Conservation (phyloP, 176 grass and related monocot genomes). For the Neostapfia colusana region DNA sequence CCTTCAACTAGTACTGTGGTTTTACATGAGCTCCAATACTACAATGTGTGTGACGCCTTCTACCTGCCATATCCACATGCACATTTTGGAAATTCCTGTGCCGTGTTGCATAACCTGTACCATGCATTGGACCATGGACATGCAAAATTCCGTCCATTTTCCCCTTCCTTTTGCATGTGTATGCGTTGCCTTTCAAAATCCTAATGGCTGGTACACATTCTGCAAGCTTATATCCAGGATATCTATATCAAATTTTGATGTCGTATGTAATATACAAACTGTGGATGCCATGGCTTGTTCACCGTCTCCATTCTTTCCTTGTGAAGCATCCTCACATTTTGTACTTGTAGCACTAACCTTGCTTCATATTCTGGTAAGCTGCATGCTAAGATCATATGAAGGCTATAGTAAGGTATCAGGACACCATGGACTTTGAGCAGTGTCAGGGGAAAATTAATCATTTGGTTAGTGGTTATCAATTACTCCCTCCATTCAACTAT, state of each 20-base stretch:
- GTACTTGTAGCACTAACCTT: background rate
- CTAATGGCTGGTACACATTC: background rate
- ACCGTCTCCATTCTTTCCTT: background rate
- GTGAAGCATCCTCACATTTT: background rate
- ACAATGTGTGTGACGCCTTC: background rate
- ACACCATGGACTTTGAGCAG: background rate
- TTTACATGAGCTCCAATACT: conserved; percentile 22
- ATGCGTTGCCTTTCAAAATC: background rate
- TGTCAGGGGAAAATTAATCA: background rate
- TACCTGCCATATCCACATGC: background rate
- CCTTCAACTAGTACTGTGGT: conserved; percentile 2
- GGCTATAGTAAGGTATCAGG: background rate
- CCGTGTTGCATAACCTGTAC: background rate
- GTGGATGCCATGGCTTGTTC: background rate
- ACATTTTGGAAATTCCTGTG: background rate
- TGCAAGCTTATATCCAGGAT: background rate
- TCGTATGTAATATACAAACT: background rate
- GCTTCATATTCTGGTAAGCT: conserved; percentile 11
- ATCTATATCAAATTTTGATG: background rate
- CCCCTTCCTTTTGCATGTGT: background rate
- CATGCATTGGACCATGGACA: background rate
- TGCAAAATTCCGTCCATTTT: background rate
- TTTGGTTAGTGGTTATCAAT: background rate
- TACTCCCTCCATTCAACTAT: no score
- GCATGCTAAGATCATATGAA: background rate